Evolutionary conservation across 2,329 filamentous ascomycete genomes (phyloP).

Genomic region (Aspergillus viridinutans): DNA sequence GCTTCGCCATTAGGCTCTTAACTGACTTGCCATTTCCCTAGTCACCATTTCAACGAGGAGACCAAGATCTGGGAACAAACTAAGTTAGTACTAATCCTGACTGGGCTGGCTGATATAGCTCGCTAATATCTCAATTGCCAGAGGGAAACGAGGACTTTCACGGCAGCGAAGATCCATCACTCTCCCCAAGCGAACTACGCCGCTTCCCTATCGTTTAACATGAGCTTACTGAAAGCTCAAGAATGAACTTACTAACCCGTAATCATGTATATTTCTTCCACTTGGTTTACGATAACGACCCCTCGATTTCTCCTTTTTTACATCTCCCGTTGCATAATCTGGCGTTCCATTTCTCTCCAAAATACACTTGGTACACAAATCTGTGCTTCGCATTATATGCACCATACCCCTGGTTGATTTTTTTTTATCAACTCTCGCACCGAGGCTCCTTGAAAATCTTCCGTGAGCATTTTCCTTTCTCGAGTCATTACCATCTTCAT

Average conservation of each 20-base stretch:
- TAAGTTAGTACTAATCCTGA: constrained; percentile 6
- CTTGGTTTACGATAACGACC: background rate
- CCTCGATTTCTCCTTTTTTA: background rate
- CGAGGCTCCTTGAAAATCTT: background rate
- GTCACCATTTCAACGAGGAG: constrained; percentile 31
- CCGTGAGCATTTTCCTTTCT: background rate
- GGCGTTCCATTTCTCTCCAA: background rate
- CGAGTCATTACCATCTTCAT: background rate
- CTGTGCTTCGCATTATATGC: background rate
- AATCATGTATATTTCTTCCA: background rate
- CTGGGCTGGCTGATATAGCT: background rate
- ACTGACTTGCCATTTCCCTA: constrained; percentile 8
- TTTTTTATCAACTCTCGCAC: background rate
- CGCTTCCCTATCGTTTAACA: constrained; percentile 4
- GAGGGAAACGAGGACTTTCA: constrained; percentile 4
- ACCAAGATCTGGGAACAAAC: constrained; percentile 29
- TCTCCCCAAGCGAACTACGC: constrained; percentile 6
- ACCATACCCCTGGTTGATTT: background rate
- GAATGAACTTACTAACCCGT: background rate
- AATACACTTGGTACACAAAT: background rate
- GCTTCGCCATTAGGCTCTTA: background rate
- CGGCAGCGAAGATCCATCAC: constrained; percentile 2
- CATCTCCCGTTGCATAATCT: background rate
- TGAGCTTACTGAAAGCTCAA: background rate
- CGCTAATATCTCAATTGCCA: background rate